Conservation (phyloP, 257 asterid genomes). For the Lycium ferocissimum region DNA sequence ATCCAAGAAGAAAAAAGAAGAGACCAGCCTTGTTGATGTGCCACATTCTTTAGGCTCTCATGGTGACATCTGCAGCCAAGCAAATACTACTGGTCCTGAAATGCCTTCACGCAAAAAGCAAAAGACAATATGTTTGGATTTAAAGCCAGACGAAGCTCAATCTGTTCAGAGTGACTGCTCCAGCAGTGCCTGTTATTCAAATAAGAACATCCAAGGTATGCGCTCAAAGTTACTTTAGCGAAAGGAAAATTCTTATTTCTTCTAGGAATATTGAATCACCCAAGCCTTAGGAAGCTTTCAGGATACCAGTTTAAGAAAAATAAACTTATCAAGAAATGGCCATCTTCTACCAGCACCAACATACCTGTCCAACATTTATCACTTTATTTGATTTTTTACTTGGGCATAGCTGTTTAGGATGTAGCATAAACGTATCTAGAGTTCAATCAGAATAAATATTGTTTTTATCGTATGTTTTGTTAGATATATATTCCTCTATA, state of each 20-base stretch:
- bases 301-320: background rate
- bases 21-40: conserved; percentile 36
- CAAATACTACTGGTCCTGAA: conserved; percentile 40
- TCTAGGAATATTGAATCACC: background rate
- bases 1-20: conserved; percentile 54
- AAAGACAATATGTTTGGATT: conserved; percentile 38
- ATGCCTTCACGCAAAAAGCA: conserved; percentile 42
- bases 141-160: conserved; percentile 31
- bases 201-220: conserved; percentile 67
- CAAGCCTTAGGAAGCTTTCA: background rate
- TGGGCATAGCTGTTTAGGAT: background rate
- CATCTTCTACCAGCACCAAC: background rate
- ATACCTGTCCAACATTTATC: background rate
- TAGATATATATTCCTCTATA: background rate
- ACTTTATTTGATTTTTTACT: conserved; percentile 6
- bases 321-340: background rate
- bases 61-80: conserved; percentile 21
- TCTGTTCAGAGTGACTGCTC: conserved; percentile 29
- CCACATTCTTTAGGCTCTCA: conserved; percentile 32
- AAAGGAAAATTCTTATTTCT: background rate
- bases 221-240: background rate
- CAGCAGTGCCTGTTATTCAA: conserved; percentile 32
- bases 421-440: conserved; percentile 7
- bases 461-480: background rate
- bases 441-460: background rate